A percentile compares a stretch with the other conserved stretches of the same genome.
Conservation (phyloP, 2,329 filamentous ascomycete species). For the Sphaerostilbella broomeana region DNA sequence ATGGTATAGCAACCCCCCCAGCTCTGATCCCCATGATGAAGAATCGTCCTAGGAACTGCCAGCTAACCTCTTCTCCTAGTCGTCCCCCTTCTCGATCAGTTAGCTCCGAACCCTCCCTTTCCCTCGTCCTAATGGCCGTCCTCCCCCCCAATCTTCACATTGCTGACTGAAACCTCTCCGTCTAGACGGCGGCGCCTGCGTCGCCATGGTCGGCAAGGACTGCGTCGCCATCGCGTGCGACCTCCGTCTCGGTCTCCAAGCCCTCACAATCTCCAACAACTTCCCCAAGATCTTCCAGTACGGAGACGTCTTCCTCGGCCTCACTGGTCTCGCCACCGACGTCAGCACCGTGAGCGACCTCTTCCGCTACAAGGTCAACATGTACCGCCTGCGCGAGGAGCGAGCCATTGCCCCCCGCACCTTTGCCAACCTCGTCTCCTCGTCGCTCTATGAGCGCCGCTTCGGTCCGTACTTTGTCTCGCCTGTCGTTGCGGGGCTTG, state of each 20-base stretch:
- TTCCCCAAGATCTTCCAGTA: slow-evolving; percentile 99
- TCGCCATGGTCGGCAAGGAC: slow-evolving; percentile 99
- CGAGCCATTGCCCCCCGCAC: slow-evolving; percentile 90
- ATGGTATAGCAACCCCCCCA: slow-evolving; percentile 21
- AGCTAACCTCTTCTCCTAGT: slow-evolving; percentile 44
- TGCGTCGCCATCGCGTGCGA: slow-evolving; percentile 99
- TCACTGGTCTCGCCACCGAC: slow-evolving; percentile 94
- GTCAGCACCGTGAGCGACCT: slow-evolving; percentile 91
- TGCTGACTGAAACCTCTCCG: slow-evolving; percentile 1
- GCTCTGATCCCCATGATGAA: slow-evolving; percentile 5
- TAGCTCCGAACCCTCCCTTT: slow-evolving; percentile 30
- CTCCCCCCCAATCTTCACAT: slow-evolving; percentile 14
- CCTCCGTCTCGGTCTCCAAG: slow-evolving; percentile 91
- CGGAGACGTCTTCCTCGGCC: slow-evolving; percentile 88
- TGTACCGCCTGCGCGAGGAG: slow-evolving; percentile 98
- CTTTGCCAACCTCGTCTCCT: slow-evolving; percentile 91
- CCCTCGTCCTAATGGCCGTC: slow-evolving; percentile 9
- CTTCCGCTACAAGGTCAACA: slow-evolving; percentile 99
- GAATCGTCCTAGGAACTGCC: slow-evolving; percentile 6
- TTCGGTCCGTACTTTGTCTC: slow-evolving; percentile 97
- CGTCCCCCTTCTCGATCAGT: slow-evolving; percentile 95
- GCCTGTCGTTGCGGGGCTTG: slow-evolving; percentile 89
- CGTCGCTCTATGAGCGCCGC: slow-evolving; percentile 84
- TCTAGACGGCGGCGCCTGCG: slow-evolving; percentile 77
- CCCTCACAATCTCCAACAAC: slow-evolving; percentile 97